Conservation (phyloP, 176 grass and related monocot species). For the Stipa capillata region DNA sequence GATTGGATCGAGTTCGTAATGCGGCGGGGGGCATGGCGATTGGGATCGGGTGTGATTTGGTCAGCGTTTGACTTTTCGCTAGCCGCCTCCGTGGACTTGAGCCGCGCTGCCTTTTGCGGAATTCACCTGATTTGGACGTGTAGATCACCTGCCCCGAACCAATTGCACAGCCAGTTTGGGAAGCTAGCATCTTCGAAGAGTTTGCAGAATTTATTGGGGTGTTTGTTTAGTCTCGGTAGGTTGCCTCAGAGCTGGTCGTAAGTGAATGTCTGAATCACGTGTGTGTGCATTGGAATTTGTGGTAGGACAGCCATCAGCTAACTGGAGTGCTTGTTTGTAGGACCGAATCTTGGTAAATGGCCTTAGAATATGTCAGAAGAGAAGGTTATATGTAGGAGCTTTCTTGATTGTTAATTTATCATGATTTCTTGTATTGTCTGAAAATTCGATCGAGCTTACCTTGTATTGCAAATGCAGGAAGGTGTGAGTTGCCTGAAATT, state of each 20-base stretch:
- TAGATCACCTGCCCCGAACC: conserved; percentile 11
- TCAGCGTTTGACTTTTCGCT: conserved; percentile 39
- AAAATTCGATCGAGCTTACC: no score
- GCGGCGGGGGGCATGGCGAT: not conserved
- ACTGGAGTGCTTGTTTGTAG: not conserved
- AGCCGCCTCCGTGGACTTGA: conserved; percentile 13
- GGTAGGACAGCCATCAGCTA: not conserved
- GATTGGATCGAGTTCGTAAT: conserved; percentile 23
- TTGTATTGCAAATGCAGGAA: conserved; percentile 17
- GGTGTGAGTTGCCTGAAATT: not conserved
- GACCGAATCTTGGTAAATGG: not conserved
- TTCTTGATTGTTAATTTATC: not conserved
- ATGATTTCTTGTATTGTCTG: not conserved
- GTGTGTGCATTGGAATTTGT: not conserved
- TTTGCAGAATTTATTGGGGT: not conserved
- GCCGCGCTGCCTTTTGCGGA: not conserved
- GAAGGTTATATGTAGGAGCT: not conserved
- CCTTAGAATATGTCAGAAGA: not conserved
- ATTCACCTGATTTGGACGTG: conserved; percentile 31
- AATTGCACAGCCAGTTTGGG: no score
- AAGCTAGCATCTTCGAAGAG: not conserved
- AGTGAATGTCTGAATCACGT: not conserved
- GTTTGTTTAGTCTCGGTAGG: not conserved
- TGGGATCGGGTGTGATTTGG: conserved; percentile 17
- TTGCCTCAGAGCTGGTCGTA: not conserved